phyloP scores from a whole-genome alignment of 768 basidiomycete genomes.

The Terana coerulea region DNA sequence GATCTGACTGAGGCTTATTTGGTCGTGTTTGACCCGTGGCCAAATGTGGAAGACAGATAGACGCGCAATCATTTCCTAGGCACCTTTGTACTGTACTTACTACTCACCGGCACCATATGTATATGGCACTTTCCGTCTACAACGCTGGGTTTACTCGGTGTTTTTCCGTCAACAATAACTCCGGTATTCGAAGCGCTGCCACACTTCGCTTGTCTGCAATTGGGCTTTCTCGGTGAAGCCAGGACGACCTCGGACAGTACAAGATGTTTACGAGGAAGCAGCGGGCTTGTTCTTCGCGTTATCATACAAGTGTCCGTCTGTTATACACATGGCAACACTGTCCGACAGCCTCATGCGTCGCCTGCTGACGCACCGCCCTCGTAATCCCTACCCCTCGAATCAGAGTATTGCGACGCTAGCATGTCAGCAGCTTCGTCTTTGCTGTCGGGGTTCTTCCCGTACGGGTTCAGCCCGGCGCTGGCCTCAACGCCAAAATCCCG shows the following conservation, averaged over 20 bases:
- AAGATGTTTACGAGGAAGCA: too few species aligned
- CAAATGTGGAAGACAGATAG: conserved; percentile 2
- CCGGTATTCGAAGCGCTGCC: too few species aligned
- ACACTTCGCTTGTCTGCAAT: too few species aligned
- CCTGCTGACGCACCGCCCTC: conserved; percentile 20
- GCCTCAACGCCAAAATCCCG: conserved; percentile 19
- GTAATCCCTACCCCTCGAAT: conserved; percentile 17
- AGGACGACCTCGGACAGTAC: too few species aligned
- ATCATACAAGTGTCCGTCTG: background rate
- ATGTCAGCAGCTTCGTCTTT: conserved; percentile 15
- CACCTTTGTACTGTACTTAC: too few species aligned
- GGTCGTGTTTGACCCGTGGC: conserved; percentile 15
- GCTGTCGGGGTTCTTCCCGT: conserved; percentile 20
- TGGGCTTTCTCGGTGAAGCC: too few species aligned
- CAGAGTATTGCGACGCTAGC: conserved; percentile 18
- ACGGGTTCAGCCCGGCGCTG: conserved; percentile 20
- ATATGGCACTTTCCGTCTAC: too few species aligned
- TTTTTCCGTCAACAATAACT: too few species aligned
- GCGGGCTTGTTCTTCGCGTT: too few species aligned
- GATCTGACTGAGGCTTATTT: conserved; percentile 28
- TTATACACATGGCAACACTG: background rate
- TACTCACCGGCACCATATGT: too few species aligned
- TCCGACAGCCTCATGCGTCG: background rate
- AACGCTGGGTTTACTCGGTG: too few species aligned
- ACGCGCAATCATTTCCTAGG: too few species aligned